Conservation (phyloP, 2,329 filamentous ascomycete genomes). For the Fusarium decemcellulare region DNA sequence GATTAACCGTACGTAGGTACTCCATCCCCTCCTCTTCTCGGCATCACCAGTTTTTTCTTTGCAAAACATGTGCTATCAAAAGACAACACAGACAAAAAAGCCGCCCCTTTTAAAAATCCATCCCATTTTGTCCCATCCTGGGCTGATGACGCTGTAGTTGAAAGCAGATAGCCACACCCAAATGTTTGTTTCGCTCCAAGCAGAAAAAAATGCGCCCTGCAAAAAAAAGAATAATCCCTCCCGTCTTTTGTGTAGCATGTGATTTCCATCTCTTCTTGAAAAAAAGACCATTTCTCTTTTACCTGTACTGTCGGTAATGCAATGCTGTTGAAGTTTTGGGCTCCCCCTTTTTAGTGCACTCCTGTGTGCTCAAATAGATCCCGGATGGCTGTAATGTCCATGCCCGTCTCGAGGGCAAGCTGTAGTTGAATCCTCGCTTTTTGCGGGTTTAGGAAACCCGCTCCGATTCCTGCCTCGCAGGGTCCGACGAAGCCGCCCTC, state of each 20-base stretch:
- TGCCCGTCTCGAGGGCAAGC: slow-evolving; percentile 52
- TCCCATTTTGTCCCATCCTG: slow-evolving; percentile 31
- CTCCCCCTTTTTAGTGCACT: slow-evolving; percentile 38
- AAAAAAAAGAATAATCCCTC: slow-evolving; percentile 14
- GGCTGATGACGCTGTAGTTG: slow-evolving; percentile 16
- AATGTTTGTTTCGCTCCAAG: slow-evolving; percentile 32
- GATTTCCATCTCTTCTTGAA: slow-evolving; percentile 8
- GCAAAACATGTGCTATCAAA: slow-evolving; percentile 5
- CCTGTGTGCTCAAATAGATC: slow-evolving; percentile 48
- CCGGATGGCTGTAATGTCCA: slow-evolving; percentile 46
- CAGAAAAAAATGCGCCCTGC: slow-evolving; percentile 32
- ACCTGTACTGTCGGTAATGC: slow-evolving; percentile 30
- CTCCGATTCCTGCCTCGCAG: slow-evolving; percentile 56
- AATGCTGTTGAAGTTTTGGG: slow-evolving; percentile 12
- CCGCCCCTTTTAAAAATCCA: slow-evolving; percentile 24
- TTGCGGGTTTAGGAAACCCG: slow-evolving; percentile 68
- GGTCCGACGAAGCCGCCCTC: slow-evolving; percentile 66
- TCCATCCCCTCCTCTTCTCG: background rate
- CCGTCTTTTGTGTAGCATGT: slow-evolving; percentile 28
- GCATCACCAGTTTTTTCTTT: slow-evolving; percentile 33
- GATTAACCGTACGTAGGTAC: slow-evolving; percentile 4
- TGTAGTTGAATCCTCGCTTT: slow-evolving; percentile 68
- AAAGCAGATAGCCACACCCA: slow-evolving; percentile 39
- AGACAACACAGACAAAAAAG: slow-evolving; percentile 21
- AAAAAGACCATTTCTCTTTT: slow-evolving; percentile 3